phyloP scores from a whole-genome alignment of 331 rosid species.

The Telfairia occidentalis region DNA sequence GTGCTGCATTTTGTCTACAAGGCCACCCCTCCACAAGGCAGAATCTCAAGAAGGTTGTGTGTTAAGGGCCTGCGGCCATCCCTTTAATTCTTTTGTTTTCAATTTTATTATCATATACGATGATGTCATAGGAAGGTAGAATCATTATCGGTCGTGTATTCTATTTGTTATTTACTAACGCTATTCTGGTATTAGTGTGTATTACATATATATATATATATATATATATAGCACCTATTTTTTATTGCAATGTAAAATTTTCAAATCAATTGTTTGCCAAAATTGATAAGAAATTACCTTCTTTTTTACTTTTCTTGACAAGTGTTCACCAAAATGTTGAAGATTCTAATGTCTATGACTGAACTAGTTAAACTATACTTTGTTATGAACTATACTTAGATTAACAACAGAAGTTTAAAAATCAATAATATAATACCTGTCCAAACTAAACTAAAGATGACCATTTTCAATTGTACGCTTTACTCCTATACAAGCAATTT shows the following conservation, averaged over 20 bases:
- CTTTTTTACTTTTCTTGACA: too few species aligned
- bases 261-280: not conserved
- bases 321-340: too few species aligned
- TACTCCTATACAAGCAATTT: not conserved
- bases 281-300: too few species aligned
- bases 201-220: constrained; percentile 2
- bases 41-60: not conserved
- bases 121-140: not conserved
- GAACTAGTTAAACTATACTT: too few species aligned
- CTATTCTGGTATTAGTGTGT: constrained; percentile 10
- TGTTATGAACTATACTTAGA: too few species aligned
- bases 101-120: not conserved
- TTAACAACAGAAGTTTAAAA: too few species aligned
- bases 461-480: not conserved
- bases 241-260: not conserved
- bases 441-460: not conserved
- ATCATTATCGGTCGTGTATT: constrained; percentile 2
- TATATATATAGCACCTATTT: constrained; percentile 6
- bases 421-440: not conserved
- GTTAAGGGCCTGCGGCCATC: not conserved
- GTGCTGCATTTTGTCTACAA: not conserved
- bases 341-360: too few species aligned
- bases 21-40: not conserved
- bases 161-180: constrained; percentile 7
- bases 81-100: not conserved